These are phyloP conservation scores for Neobulgaria alba DNA, from an alignment of 2,329 filamentous ascomycete genomes.

Conservation along the genomic window DNA sequence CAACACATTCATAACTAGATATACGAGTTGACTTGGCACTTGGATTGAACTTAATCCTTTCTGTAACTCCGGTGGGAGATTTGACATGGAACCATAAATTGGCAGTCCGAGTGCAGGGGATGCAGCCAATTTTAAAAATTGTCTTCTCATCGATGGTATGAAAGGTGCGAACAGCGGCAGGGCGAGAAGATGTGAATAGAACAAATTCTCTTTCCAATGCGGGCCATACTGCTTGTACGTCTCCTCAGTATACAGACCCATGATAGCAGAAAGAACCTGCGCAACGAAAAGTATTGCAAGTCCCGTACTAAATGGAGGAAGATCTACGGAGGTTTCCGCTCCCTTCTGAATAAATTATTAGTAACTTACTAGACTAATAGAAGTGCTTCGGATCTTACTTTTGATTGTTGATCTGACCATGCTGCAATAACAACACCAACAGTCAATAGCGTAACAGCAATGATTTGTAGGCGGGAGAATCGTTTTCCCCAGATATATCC, in stretches of 20 bases:
- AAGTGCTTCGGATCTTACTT: conserved; percentile 52
- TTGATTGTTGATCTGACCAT: conserved; percentile 78
- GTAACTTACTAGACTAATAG: background rate
- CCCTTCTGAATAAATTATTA: conserved; percentile 20
- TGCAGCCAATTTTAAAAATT: conserved; percentile 53
- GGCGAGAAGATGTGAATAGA: conserved; percentile 77
- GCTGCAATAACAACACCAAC: conserved; percentile 80
- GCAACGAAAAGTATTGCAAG: conserved; percentile 78
- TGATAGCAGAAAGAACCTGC: conserved; percentile 83
- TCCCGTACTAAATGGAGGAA: conserved; percentile 54
- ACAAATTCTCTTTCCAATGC: conserved; percentile 91
- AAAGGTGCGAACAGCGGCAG: conserved; percentile 71
- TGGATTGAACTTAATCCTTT: conserved; percentile 29
- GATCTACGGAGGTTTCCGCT: conserved; percentile 25
- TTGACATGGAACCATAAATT: conserved; percentile 16
- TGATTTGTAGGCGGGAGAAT: conserved; percentile 71
- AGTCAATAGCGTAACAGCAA: conserved; percentile 76
- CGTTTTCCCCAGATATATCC: conserved; percentile 79
- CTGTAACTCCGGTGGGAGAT: conserved; percentile 33
- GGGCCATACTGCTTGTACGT: conserved; percentile 80
- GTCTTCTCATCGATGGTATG: conserved; percentile 51
- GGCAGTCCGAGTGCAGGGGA: conserved; percentile 52
- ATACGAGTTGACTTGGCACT: conserved; percentile 63
- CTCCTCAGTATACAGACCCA: conserved; percentile 91
- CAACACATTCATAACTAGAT: conserved; percentile 66